Base-by-base conservation (phyloP, 176 grass and related monocot genomes). In the Tillandsia fasciculata region DNA sequence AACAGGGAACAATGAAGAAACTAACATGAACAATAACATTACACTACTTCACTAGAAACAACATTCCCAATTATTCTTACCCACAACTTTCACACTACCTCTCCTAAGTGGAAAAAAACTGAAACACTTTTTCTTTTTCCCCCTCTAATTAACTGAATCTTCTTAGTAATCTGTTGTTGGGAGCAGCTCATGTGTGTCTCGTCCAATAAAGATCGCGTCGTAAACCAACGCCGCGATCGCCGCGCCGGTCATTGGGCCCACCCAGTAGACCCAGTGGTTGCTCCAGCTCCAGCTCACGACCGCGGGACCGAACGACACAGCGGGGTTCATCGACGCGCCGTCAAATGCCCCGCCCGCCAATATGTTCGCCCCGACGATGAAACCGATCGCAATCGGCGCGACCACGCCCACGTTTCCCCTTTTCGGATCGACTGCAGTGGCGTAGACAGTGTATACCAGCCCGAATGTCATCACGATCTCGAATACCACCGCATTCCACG, bases 391-490 rank as follows among this genome's bases (percentile, higher is more conserved):
- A 65, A 92, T 83, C 54, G 90, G 85, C 11, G 90, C 85, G 29
- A 92, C 77, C 11, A 74, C 66, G 0, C 85, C 90, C 17, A 92
- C 48, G 72, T 75, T 76, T 5, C 82, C 85, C 74, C 75, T 85
- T 77, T 73, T 92, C 49, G 89, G 85, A 64, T 92, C 90, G 20
- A 92, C 20, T 0, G 90, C 90, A 0, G 90, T 92, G 2, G 90
- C 90, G 74, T 92, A 92, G 10, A 92, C 89, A 0, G 89, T 92
- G 89, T 92, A 88, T 0, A 92, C 90, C 23, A 92, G 83, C 6
- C 90, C 90, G 64, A 92, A 92, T 10, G 90, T 92, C 90, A 92
- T 92, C n/a, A 88, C 90, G 53, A 86, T 76, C 83, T 92, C 90
- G 1, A 92, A 64, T 20, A 86, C 86, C 20, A 93, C 64, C 0